Percentiles rank a stretch among this genome's conserved stretches.
These are phyloP conservation scores for Fagus sylvatica DNA, from an alignment of 306 rosid species.

Conservation along the genomic window DNA sequence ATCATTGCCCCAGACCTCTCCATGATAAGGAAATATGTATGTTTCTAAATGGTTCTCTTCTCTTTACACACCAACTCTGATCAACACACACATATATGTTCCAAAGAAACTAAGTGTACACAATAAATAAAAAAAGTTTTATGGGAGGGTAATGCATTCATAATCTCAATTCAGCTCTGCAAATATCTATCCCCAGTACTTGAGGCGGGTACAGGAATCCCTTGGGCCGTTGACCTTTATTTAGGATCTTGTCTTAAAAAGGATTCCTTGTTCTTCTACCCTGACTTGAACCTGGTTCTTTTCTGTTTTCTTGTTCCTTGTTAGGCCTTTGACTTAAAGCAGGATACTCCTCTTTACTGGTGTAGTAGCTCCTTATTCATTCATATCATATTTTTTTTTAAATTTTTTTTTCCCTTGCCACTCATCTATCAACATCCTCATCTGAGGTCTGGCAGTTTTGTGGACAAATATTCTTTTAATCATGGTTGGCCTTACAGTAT, in stretches of 20 bases:
- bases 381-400: not conserved
- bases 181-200: not conserved
- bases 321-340: not conserved
- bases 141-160: not conserved
- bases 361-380: not conserved
- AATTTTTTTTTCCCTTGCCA: not conserved
- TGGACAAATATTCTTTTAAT: not conserved
- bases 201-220: not conserved
- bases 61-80: not conserved
- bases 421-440: not conserved
- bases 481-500: not conserved
- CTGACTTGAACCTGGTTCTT: not conserved
- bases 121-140: not conserved
- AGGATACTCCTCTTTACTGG: not conserved
- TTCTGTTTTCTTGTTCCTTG: not conserved
- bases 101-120: not conserved
- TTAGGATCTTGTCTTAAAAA: not conserved
- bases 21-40: constrained; percentile 78
- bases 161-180: not conserved
- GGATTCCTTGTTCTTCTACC: not conserved
- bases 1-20: constrained; percentile 82
- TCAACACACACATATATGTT: not conserved
- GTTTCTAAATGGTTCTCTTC: constrained; percentile 29
- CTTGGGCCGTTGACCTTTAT: not conserved
- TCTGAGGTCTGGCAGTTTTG: not conserved